A percentile compares a stretch with the other conserved stretches of the same genome.
phyloP scores from a whole-genome alignment of 23 red algal genomes.

The Gracilaria gracilis region DNA sequence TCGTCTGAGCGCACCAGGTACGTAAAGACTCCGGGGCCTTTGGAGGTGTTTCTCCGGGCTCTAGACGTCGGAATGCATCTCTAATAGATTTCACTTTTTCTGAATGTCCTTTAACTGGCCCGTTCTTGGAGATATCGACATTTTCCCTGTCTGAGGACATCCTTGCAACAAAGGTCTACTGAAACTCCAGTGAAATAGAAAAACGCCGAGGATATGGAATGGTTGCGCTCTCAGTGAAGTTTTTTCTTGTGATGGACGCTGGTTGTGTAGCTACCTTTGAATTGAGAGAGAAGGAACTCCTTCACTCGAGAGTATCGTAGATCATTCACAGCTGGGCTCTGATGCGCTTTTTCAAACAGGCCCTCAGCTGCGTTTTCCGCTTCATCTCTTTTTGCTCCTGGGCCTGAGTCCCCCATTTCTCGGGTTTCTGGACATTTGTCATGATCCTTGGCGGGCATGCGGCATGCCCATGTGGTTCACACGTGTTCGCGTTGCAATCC shows the following conservation, averaged over 20 bases:
- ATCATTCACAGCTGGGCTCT: too few species aligned
- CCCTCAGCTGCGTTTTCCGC: too few species aligned
- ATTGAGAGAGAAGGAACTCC: too few species aligned
- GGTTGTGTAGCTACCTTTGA: too few species aligned
- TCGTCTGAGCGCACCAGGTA: constrained; percentile 61
- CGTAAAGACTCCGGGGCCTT: constrained; percentile 39
- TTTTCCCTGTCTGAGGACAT: not conserved
- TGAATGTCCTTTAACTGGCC: not conserved
- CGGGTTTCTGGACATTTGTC: too few species aligned
- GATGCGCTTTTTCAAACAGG: too few species aligned
- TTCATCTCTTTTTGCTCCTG: too few species aligned
- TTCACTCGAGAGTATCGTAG: too few species aligned
- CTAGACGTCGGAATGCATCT: constrained; percentile 52
- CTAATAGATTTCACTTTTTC: constrained; percentile 5
- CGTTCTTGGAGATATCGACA: not conserved
- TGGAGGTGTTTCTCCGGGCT: constrained; percentile 52
- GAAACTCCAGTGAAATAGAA: not conserved
- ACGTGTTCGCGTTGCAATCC: not conserved
- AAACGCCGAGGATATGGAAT: not conserved
- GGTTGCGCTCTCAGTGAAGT: not conserved
- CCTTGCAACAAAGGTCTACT: not conserved
- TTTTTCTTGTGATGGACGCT: too few species aligned
- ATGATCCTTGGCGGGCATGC: too few species aligned
- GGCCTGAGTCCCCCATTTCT: too few species aligned
- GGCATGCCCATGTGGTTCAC: too few species aligned